Conservation (phyloP, 1,139 yeast species). For the Sugiyamaella xylanicola region DNA sequence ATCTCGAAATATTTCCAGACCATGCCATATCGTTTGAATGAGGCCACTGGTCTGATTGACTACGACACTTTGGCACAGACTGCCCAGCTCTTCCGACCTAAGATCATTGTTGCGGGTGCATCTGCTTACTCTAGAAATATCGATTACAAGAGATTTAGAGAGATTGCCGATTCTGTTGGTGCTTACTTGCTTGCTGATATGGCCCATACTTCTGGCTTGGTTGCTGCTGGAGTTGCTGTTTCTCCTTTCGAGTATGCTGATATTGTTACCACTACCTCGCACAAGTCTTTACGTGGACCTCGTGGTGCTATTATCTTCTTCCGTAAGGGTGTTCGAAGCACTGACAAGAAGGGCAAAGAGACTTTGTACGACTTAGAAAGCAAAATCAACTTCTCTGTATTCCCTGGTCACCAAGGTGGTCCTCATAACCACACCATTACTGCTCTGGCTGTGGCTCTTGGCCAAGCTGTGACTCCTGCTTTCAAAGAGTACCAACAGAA, state of each 20-base stretch:
- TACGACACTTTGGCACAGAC: conserved; percentile 92
- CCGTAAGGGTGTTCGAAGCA: conserved; percentile 92
- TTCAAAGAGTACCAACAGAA: conserved; percentile 87
- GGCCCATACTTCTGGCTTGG: conserved; percentile 97
- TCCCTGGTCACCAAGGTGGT: conserved; percentile 99
- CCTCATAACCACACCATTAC: conserved; percentile 99
- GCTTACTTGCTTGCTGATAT: conserved; percentile 95
- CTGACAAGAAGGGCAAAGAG: conserved; percentile 91
- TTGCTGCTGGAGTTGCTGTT: conserved; percentile 95
- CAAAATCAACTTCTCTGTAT: conserved; percentile 95
- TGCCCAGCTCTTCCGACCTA: conserved; percentile 89
- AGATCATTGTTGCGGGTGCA: conserved; percentile 95
- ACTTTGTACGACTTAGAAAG: conserved; percentile 86
- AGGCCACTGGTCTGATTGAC: conserved; percentile 90
- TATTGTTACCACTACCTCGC: conserved; percentile 97
- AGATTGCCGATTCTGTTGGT: conserved; percentile 94
- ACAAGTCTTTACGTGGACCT: conserved; percentile 97
- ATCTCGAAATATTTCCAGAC: conserved; percentile 97
- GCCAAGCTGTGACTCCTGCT: conserved; percentile 91
- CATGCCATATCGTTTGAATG: conserved; percentile 95
- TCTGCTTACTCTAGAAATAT: conserved; percentile 95
- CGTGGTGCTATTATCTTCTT: conserved; percentile 99
- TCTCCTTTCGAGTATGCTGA: conserved; percentile 96
- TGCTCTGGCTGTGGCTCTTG: conserved; percentile 94
- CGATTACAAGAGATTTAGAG: conserved; percentile 94